phyloP scores from a whole-genome alignment of 2,329 filamentous ascomycete species.

The Fusarium oligoseptatum region DNA sequence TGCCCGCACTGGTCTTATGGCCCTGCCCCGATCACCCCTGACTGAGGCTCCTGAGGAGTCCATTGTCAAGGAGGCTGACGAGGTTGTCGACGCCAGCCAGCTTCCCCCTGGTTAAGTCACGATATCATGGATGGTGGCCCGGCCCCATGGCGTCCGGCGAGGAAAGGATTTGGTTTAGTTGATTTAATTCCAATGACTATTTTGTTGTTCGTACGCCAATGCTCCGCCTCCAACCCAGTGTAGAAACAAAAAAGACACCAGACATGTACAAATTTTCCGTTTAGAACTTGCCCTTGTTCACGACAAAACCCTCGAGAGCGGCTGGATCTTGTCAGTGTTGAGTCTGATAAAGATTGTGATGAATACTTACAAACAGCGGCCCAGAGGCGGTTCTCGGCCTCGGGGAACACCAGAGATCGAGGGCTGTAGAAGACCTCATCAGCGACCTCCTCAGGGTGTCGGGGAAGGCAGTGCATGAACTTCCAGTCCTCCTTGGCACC shows the following conservation, averaged over 20 bases:
- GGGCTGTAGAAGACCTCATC: conserved; percentile 95
- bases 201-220: conserved; percentile 45
- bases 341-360: background rate
- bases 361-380: conserved; percentile 78
- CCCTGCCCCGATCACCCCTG: conserved; percentile 91
- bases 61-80: conserved; percentile 86
- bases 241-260: conserved; percentile 31
- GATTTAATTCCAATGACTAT: conserved; percentile 47
- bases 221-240: conserved; percentile 31
- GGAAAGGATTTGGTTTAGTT: conserved; percentile 45
- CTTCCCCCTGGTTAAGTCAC: conserved; percentile 84
- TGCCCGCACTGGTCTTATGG: conserved; percentile 95
- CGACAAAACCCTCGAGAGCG: conserved; percentile 88
- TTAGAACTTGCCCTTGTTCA: conserved; percentile 87
- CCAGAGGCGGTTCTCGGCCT: conserved; percentile 96
- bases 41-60: conserved; percentile 78
- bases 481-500: conserved; percentile 92
- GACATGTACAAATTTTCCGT: background rate
- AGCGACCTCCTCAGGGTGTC: conserved; percentile 91
- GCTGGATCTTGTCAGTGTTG: conserved; percentile 59
- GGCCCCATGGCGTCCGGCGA: conserved; percentile 46
- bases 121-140: conserved; percentile 25
- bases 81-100: conserved; percentile 93
- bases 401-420: conserved; percentile 88
- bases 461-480: conserved; percentile 98